These are phyloP conservation scores for Phytophthora hibernalis DNA, from an alignment of 352 stramenopile species.

Conservation along the genomic window DNA sequence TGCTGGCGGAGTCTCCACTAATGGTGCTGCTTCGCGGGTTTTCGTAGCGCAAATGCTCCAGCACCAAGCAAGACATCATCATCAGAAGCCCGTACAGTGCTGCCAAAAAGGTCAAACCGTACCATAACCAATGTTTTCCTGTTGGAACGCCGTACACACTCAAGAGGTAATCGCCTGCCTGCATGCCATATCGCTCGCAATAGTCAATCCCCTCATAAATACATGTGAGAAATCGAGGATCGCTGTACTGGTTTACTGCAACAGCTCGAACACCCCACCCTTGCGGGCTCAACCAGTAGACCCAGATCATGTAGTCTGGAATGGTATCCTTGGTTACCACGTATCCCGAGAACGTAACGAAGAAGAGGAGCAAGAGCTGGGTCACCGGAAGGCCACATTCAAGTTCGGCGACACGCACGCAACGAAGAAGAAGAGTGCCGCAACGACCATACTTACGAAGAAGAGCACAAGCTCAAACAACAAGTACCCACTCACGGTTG, in stretches of 20 bases:
- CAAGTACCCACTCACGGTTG: conserved; percentile 45
- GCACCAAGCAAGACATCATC: conserved; percentile 27
- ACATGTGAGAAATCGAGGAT: conserved; percentile 23
- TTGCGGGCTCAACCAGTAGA: conserved; percentile 58
- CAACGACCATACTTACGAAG: conserved; percentile 33
- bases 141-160: conserved; percentile 35
- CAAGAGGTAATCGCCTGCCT: conserved; percentile 41
- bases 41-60: conserved; percentile 45
- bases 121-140: conserved; percentile 34
- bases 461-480: conserved; percentile 65
- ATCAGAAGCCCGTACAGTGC: conserved; percentile 33
- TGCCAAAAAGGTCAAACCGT: conserved; percentile 33
- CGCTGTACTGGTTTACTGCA: conserved; percentile 37
- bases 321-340: conserved; percentile 41
- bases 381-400: conserved; percentile 37
- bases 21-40: conserved; percentile 4
- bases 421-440: conserved; percentile 45
- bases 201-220: conserved; percentile 41
- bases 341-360: conserved; percentile 45
- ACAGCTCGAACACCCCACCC: conserved; percentile 42
- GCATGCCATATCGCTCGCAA: conserved; percentile 34
- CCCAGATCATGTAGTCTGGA: conserved; percentile 46
- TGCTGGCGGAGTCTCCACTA: background rate
- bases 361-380: conserved; percentile 34
- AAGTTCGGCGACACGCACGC: conserved; percentile 30